Conservation (phyloP, 257 asterid species). For the Vinca minor region DNA sequence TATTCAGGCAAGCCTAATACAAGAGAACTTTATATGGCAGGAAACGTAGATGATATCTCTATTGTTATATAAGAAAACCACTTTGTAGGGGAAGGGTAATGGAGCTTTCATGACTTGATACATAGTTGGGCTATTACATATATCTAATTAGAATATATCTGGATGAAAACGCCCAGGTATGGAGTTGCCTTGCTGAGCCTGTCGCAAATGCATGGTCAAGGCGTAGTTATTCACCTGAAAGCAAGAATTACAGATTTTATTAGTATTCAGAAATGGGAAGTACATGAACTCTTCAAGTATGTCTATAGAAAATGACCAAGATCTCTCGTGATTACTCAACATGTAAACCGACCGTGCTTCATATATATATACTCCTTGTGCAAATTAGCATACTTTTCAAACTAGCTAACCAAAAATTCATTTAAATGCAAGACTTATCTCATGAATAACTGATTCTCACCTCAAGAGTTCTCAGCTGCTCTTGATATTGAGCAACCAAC, state of each 20-base stretch:
- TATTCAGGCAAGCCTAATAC: not conserved
- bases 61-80: not conserved
- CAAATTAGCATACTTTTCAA: not conserved
- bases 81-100: not conserved
- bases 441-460: constrained; percentile 21
- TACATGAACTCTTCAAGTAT: not conserved
- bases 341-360: not conserved
- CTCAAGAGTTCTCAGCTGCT: constrained; percentile 61
- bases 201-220: constrained; percentile 51
- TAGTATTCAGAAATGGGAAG: not conserved
- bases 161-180: constrained; percentile 56
- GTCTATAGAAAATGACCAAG: not conserved
- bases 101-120: constrained; percentile 3
- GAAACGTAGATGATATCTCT: not conserved
- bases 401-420: not conserved
- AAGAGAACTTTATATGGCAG: not conserved
- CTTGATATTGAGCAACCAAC: constrained; percentile 76
- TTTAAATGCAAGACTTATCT: not conserved
- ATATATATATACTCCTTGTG: not conserved
- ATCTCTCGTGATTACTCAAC: not conserved
- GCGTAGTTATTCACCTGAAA: constrained; percentile 72
- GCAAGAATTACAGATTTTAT: constrained; percentile 1
- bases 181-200: constrained; percentile 51
- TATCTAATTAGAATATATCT: constrained; percentile 40
- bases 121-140: constrained; percentile 2